Base-by-base conservation (phyloP, 345 rosid genomes). In the Ceriops tagal region DNA sequence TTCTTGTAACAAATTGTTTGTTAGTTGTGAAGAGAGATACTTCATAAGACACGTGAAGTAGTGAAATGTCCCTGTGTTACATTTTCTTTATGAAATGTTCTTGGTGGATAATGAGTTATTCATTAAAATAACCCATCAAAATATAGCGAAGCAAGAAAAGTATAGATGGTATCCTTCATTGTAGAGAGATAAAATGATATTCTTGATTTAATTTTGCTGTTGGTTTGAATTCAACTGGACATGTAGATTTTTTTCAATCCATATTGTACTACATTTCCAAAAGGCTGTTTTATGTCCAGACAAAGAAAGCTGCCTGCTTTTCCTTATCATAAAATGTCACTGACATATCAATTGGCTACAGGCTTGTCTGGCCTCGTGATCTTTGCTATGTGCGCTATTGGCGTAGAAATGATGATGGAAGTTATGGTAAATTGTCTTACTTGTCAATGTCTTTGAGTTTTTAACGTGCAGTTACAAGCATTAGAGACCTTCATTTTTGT, bases 351-450 rank as follows among this genome's bases (percentile, higher is more conserved):
- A 73, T 64, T 21, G 72, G 26, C 77, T 81, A 73, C 85, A 96
- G 99, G 91, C 68, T 92, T 79, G 91, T 90, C 56, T 96, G 98
- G 99, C 98, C 99, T 15, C 98, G 99, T 72, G 99, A 96, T 75
- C 97, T 96, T 82, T 96, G 98, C 76, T 96, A 96, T 82, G 97
- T 92, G 69, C 91, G 99, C 13, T 96, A 92, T 74, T 96, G 99
- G 99, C 95, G 98, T 43, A 85, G 97, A 76, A 96, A 96, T 73
- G 99, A 96, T 67, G 99, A 96, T 58, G 97, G 99, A 72, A 96
- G 99, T 73, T 96, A 96, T 81, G 99, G 99, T 90, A 89, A 67
- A 46, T 19, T 22, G 5, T 73, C 74, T 67, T 62, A 46, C 61
- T 64, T 68, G 35, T 46, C 16, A 52, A 31, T 37, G 11, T 66